Conservation (phyloP, 805 yeast species). For the Barnettozyma botsteinii region DNA sequence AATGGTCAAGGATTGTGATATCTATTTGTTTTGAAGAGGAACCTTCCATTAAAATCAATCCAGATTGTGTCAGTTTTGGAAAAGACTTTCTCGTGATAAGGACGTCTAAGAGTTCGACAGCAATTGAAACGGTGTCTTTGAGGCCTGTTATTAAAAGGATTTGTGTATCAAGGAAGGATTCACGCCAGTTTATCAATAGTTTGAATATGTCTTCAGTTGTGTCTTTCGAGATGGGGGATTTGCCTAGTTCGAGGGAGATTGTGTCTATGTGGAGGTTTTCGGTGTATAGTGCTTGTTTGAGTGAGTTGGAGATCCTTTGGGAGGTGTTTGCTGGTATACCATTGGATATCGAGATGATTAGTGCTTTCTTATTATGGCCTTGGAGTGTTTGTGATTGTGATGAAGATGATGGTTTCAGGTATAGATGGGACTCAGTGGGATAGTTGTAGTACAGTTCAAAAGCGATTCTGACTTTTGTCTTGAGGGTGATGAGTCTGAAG, state of each 20-base stretch:
- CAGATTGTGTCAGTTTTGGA: slow-evolving; percentile 23
- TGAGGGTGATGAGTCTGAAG: slow-evolving; percentile 28
- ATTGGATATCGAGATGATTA: background rate
- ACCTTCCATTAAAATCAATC: slow-evolving; percentile 24
- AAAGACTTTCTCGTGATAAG: slow-evolving; percentile 31
- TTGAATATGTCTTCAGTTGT: slow-evolving; percentile 38
- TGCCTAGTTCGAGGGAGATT: slow-evolving; percentile 32
- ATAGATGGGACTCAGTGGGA: slow-evolving; percentile 32
- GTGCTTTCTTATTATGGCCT: background rate
- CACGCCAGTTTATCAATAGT: slow-evolving; percentile 44
- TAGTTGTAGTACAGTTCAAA: slow-evolving; percentile 33
- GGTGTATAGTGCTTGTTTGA: background rate
- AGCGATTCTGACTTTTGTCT: slow-evolving; percentile 31
- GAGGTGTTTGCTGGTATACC: background rate
- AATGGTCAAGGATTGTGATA: slow-evolving; percentile 1
- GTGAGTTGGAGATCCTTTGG: background rate
- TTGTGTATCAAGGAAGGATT: slow-evolving; percentile 42
- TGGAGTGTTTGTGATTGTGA: too few species aligned
- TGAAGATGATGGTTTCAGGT: slow-evolving; percentile 29
- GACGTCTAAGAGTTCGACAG: slow-evolving; percentile 40
- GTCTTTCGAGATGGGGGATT: slow-evolving; percentile 13
- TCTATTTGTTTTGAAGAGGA: slow-evolving; percentile 3
- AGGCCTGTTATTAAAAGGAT: slow-evolving; percentile 44
- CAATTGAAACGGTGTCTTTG: slow-evolving; percentile 49
- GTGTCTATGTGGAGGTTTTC: too few species aligned